phyloP scores from a whole-genome alignment of 768 basidiomycete species.

The Pleurotus pulmonarius region DNA sequence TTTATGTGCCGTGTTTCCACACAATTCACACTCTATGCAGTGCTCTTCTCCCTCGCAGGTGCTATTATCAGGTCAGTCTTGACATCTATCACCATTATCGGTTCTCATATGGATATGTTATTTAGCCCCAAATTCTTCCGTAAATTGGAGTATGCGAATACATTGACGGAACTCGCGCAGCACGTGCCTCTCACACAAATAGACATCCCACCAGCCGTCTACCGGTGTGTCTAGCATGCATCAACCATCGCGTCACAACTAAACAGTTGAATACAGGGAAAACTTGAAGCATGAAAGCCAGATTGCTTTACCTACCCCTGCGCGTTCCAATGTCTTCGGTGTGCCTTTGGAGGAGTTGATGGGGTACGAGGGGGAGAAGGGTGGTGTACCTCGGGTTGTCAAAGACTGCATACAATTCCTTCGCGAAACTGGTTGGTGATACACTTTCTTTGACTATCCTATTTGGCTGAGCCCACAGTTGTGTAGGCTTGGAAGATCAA shows the following conservation, averaged over 20 bases:
- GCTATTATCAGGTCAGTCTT: constrained; percentile 74
- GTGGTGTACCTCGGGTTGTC: constrained; percentile 76
- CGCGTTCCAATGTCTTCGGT: constrained; percentile 67
- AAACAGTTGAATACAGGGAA: constrained; percentile 45
- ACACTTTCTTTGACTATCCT: too few relatives aligned
- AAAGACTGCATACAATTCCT: constrained; percentile 73
- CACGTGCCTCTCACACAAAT: constrained; percentile 85
- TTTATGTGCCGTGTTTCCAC: constrained; percentile 8
- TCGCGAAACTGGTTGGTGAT: constrained; percentile 47
- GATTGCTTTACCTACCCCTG: constrained; percentile 62
- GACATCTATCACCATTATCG: neutral
- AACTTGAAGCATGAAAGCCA: constrained; percentile 71
- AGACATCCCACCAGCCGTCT: constrained; percentile 78
- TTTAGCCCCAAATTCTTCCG: constrained; percentile 84
- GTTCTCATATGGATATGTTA: constrained; percentile 6
- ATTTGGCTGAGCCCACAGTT: too few relatives aligned
- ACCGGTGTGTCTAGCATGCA: constrained; percentile 53
- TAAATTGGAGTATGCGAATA: constrained; percentile 74
- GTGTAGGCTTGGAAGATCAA: constrained; percentile 62
- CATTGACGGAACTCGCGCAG: constrained; percentile 73
- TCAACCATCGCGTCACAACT: neutral
- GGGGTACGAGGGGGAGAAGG: constrained; percentile 81
- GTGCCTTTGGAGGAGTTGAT: constrained; percentile 80
- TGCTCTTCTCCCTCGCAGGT: constrained; percentile 86
- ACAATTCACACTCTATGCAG: constrained; percentile 29